Evolutionary conservation across 495 filamentous ascomycete genomes (phyloP).

Genomic region (Penicillium silybi): DNA sequence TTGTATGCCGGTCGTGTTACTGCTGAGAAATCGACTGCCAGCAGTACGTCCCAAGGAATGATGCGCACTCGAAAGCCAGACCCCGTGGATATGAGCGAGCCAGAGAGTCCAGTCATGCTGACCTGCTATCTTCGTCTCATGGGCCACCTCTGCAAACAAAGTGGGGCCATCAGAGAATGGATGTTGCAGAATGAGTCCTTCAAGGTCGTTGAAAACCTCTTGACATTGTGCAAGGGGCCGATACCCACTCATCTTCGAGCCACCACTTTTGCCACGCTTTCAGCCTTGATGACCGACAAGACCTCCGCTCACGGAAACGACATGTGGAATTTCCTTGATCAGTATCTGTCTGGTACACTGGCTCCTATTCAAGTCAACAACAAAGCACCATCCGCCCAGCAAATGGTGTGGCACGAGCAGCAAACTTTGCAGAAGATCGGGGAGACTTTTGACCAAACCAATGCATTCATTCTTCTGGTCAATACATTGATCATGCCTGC

Average conservation of each 20-base stretch:
- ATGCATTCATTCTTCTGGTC: conserved; percentile 74
- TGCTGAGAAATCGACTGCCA: conserved; percentile 49
- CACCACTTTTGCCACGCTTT: conserved; percentile 66
- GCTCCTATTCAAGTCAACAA: background rate
- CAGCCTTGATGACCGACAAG: conserved; percentile 65
- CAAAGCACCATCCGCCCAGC: conserved; percentile 1
- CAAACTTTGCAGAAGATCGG: conserved; percentile 56
- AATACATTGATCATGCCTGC: conserved; percentile 62
- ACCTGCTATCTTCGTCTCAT: conserved; percentile 89
- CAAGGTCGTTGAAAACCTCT: conserved; percentile 60
- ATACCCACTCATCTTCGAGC: conserved; percentile 73
- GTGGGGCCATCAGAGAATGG: conserved; percentile 62
- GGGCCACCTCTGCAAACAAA: conserved; percentile 68
- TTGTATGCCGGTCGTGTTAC: conserved; percentile 67
- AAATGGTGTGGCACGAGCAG: conserved; percentile 44
- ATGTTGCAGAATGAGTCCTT: conserved; percentile 61
- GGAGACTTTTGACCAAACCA: conserved; percentile 71
- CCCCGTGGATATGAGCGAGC: conserved; percentile 66
- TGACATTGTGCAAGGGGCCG: conserved; percentile 63
- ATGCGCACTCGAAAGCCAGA: conserved; percentile 60
- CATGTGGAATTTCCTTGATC: conserved; percentile 69
- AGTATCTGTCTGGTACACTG: conserved; percentile 56
- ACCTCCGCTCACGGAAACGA: conserved; percentile 51
- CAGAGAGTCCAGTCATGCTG: conserved; percentile 86
- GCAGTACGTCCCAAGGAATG: conserved; percentile 47